Conservation (phyloP, 257 asterid genomes). For the Rhazya stricta region DNA sequence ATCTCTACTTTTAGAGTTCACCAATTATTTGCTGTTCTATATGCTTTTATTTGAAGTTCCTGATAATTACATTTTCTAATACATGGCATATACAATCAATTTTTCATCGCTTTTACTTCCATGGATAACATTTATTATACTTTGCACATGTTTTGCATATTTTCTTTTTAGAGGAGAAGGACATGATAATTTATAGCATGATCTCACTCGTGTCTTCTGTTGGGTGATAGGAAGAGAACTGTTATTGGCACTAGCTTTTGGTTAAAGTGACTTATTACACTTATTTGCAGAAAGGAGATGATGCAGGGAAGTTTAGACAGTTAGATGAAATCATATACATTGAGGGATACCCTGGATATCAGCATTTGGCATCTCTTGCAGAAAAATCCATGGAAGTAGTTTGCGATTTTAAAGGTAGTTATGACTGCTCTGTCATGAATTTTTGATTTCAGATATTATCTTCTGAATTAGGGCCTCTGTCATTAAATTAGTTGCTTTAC, state of each 20-base stretch:
- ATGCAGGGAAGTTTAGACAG: conserved; percentile 91
- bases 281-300: conserved; percentile 66
- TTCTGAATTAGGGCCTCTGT: background rate
- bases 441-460: background rate
- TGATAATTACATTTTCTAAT: background rate
- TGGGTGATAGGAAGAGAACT: background rate
- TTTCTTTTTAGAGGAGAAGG: background rate
- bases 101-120: background rate
- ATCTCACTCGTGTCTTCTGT: background rate
- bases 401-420: conserved; percentile 84
- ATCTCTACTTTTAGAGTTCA: background rate
- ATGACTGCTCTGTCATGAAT: background rate
- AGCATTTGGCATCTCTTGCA: conserved; percentile 51
- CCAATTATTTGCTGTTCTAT: background rate
- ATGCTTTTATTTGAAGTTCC: background rate
- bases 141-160: background rate
- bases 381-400: conserved; percentile 78
- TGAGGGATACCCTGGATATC: conserved; percentile 73
- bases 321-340: conserved; percentile 75
- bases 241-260: background rate
- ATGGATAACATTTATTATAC: background rate
- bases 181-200: background rate
- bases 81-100: background rate
- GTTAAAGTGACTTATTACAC: background rate
- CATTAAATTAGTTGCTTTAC: background rate